These are phyloP conservation scores for Paragyromitra xinjiangensis DNA, from an alignment of 495 filamentous ascomycete species.

Conservation along the genomic window DNA sequence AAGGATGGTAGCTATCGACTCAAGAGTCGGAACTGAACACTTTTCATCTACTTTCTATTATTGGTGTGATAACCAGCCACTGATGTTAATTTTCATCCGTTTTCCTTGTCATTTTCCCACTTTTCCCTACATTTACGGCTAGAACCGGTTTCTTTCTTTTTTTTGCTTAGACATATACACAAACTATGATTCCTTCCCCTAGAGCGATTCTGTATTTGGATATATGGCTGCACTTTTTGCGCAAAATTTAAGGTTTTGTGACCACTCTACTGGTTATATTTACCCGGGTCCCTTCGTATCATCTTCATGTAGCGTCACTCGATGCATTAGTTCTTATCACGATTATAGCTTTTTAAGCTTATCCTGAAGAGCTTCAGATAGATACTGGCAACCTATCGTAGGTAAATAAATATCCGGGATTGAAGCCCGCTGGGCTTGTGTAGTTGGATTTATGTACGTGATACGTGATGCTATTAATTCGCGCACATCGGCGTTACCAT, in stretches of 20 bases:
- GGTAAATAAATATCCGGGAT: not conserved
- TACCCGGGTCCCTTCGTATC: conserved; percentile 2
- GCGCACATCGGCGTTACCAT: not conserved
- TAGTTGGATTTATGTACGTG: not conserved
- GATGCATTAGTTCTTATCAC: not conserved
- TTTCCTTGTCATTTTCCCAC: not conserved
- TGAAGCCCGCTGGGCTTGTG: not conserved
- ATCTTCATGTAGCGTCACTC: conserved; percentile 1
- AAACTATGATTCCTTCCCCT: not conserved
- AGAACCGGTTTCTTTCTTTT: not conserved
- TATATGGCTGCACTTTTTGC: not conserved
- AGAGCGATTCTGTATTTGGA: not conserved
- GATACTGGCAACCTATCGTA: not conserved
- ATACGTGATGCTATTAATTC: not conserved
- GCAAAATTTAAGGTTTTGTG: conserved; percentile 3
- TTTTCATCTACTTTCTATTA: not conserved
- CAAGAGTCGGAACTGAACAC: not conserved
- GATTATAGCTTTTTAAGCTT: not conserved
- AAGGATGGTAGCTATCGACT: conserved; percentile 20
- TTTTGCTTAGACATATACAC: not conserved
- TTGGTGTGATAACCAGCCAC: not conserved
- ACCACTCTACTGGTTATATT: not conserved
- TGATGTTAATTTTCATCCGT: not conserved
- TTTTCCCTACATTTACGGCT: not conserved
- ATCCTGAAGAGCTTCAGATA: not conserved